phyloP scores from a whole-genome alignment of 176 grass and related monocot genomes.

The Carex cristatella region DNA sequence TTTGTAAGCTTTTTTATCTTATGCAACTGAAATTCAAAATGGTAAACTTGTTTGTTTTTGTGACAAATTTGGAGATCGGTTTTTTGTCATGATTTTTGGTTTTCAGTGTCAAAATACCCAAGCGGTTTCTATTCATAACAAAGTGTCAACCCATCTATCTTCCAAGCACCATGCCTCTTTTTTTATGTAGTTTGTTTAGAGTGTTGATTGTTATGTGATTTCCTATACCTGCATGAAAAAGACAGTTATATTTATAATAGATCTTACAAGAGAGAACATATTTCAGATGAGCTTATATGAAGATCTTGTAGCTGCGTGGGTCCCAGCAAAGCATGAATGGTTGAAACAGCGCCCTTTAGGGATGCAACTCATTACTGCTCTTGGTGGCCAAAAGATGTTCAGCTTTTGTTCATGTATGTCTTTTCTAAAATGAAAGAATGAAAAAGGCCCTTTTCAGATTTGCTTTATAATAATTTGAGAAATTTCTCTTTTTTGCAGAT shows the following conservation, averaged over 20 bases:
- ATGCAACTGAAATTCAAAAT: slow-evolving; percentile 2
- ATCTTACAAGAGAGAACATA: slow-evolving; percentile 23
- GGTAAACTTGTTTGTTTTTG: neutral
- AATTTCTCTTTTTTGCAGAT: slow-evolving; percentile 50
- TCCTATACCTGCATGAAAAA: neutral
- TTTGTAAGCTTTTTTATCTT: slow-evolving; percentile 3
- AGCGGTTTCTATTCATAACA: neutral
- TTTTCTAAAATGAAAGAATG: neutral
- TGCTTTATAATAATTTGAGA: slow-evolving; percentile 14
- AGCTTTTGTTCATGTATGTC: slow-evolving; percentile 87
- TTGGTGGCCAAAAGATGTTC: slow-evolving; percentile 75
- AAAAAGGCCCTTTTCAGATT: slow-evolving; percentile 5
- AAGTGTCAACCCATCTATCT: neutral
- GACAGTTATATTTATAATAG: neutral
- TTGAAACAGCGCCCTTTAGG: slow-evolving; percentile 60
- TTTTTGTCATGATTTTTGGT: neutral
- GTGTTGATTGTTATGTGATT: neutral
- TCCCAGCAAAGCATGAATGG: slow-evolving; percentile 77
- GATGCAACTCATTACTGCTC: slow-evolving; percentile 52
- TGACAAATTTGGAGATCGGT: neutral
- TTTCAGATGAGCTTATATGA: slow-evolving; percentile 96
- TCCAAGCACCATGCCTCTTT: neutral
- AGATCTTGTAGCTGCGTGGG: slow-evolving; percentile 86
- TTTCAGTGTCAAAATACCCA: neutral
- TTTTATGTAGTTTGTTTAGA: neutral